These are phyloP conservation scores for Piromyces finnis DNA, from an alignment of 192 early-diverging fungal genomes.

Conservation along the genomic window DNA sequence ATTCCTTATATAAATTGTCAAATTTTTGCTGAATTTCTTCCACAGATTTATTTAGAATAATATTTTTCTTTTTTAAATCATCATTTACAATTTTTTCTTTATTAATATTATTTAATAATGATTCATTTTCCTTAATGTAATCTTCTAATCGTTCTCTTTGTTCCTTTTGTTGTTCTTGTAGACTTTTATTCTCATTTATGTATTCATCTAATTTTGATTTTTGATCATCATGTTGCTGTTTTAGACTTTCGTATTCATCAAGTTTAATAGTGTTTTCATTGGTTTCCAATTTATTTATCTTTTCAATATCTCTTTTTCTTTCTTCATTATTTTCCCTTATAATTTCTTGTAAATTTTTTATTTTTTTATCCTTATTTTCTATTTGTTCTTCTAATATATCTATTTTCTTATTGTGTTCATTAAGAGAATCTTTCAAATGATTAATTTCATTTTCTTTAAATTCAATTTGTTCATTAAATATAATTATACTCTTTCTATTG, in stretches of 20 bases:
- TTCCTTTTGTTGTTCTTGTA: neutral
- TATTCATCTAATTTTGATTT: neutral
- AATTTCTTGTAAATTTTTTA: neutral
- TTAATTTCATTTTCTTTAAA: neutral
- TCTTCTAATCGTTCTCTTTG: neutral
- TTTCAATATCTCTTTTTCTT: neutral
- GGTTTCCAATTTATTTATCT: neutral
- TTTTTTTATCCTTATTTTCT: neutral
- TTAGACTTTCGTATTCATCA: neutral
- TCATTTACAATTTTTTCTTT: neutral
- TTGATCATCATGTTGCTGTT: neutral
- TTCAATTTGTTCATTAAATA: neutral
- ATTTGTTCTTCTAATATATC: neutral
- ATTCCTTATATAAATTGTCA: neutral
- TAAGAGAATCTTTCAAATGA: neutral
- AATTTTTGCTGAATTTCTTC: neutral
- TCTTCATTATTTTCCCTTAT: neutral
- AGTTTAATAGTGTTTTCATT: neutral
- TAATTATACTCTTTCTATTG: neutral
- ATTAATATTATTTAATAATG: neutral
- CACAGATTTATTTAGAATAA: neutral
- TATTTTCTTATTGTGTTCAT: neutral
- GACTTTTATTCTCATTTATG: neutral
- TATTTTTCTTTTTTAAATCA: neutral
- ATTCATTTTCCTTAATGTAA: neutral